phyloP scores from a whole-genome alignment of 768 basidiomycete species.

The Glaciozyma martinii region DNA sequence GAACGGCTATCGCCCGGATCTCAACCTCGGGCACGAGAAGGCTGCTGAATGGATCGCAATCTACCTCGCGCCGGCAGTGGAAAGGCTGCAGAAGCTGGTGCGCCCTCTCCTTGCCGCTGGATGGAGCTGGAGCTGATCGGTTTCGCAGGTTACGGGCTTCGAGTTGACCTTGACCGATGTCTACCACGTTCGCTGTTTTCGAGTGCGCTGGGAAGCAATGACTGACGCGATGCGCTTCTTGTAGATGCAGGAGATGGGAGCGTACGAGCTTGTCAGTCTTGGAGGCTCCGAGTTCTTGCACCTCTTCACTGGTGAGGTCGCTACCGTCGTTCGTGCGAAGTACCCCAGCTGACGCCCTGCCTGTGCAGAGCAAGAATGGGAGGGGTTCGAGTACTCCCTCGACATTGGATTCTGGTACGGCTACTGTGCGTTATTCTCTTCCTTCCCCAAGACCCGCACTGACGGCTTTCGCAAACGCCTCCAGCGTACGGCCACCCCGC shows the following conservation, averaged over 20 bases:
- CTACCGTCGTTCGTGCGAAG: slow-evolving; percentile 33
- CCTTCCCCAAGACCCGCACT: background rate
- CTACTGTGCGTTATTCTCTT: background rate
- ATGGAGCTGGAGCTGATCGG: background rate
- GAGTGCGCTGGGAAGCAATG: no score
- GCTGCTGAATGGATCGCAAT: slow-evolving; percentile 53
- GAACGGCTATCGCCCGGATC: slow-evolving; percentile 45
- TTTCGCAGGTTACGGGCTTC: slow-evolving; percentile 48
- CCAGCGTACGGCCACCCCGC: slow-evolving; percentile 71
- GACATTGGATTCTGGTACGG: slow-evolving; percentile 40
- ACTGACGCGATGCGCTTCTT: no score
- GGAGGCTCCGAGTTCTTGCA: slow-evolving; percentile 42
- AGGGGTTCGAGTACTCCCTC: slow-evolving; percentile 28
- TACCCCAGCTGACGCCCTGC: background rate
- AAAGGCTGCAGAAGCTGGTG: slow-evolving; percentile 48
- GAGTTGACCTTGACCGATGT: slow-evolving; percentile 58
- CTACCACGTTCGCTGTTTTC: slow-evolving; percentile 41
- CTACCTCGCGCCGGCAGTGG: slow-evolving; percentile 60
- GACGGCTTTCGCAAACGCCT: slow-evolving; percentile 31
- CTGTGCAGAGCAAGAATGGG: slow-evolving; percentile 19
- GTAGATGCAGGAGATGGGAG: slow-evolving; percentile 38
- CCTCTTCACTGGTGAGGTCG: slow-evolving; percentile 38
- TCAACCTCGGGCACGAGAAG: background rate
- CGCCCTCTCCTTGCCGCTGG: background rate
- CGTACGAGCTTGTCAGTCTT: slow-evolving; percentile 65